These are phyloP conservation scores for Exophiala aquamarina DNA, from an alignment of 2,329 filamentous ascomycete species.

Conservation along the genomic window DNA sequence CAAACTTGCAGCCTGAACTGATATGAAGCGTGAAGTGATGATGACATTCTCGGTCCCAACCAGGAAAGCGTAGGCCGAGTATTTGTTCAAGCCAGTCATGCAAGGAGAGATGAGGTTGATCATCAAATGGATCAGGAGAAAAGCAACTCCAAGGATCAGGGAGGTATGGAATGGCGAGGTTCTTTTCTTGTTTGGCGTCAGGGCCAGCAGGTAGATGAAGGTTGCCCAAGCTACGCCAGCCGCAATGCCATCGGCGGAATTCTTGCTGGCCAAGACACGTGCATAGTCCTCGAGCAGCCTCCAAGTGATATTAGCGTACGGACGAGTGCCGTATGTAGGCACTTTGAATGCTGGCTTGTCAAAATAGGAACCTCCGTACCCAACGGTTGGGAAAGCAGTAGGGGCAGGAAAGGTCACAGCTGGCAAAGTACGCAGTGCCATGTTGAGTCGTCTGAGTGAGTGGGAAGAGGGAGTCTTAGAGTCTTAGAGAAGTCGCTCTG, in stretches of 20 bases:
- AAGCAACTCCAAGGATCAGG: constrained; percentile 18
- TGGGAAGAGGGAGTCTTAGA: no score
- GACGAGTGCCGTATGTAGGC: constrained; percentile 15
- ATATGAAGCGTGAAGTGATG: constrained; percentile 14
- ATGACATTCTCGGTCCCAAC: constrained; percentile 17
- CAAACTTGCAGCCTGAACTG: constrained; percentile 13
- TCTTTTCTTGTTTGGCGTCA: constrained; percentile 21
- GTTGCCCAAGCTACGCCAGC: constrained; percentile 19
- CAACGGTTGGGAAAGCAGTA: constrained; percentile 18
- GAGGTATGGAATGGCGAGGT: constrained; percentile 20
- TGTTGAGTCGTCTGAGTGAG: no score
- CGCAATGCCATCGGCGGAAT: constrained; percentile 14
- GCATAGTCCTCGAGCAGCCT: constrained; percentile 19
- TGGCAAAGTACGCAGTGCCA: constrained; percentile 4
- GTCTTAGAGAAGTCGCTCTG: no score
- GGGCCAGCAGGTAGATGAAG: constrained; percentile 22
- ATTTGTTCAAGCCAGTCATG: constrained; percentile 15
- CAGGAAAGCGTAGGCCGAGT: constrained; percentile 17
- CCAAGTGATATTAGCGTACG: constrained; percentile 14
- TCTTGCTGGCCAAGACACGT: constrained; percentile 10
- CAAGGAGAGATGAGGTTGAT: constrained; percentile 15
- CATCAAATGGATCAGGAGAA: constrained; percentile 18
- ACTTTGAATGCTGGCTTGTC: constrained; percentile 13
- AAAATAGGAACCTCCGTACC: constrained; percentile 20
- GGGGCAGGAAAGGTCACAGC: constrained; percentile 3